Conservation (phyloP, 768 basidiomycete genomes). For the Kwoniella dendrophila region DNA sequence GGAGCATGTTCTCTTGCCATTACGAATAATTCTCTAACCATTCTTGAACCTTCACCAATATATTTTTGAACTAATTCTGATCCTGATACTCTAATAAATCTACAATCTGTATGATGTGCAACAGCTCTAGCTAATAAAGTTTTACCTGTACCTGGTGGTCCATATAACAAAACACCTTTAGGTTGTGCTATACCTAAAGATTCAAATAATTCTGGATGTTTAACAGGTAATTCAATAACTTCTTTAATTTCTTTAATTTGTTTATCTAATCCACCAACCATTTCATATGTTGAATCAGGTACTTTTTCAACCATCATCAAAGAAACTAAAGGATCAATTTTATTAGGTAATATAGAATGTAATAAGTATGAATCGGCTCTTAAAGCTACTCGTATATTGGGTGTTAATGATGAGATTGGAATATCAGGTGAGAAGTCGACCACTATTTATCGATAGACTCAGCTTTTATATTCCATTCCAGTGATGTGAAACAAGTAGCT, state of each 20-base stretch:
- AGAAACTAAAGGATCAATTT: slow-evolving; percentile 96
- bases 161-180: slow-evolving; percentile 92
- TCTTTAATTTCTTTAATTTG: slow-evolving; percentile 99
- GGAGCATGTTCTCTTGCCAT: slow-evolving; percentile 98
- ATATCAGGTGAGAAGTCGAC: slow-evolving; percentile 91
- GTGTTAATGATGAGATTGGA: slow-evolving; percentile 74
- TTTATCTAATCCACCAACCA: slow-evolving; percentile 98
- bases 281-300: slow-evolving; percentile 98
- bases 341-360: slow-evolving; percentile 94
- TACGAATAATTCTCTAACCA: slow-evolving; percentile 96
- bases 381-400: slow-evolving; percentile 88
- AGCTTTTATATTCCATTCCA: background rate
- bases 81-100: slow-evolving; percentile 93
- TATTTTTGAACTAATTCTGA: slow-evolving; percentile 97
- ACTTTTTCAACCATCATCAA: slow-evolving; percentile 99
- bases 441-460: slow-evolving; percentile 60
- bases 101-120: slow-evolving; percentile 96
- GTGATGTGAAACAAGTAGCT: background rate
- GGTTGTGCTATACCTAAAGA: slow-evolving; percentile 94
- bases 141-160: slow-evolving; percentile 95
- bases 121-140: slow-evolving; percentile 92
- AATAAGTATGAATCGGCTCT: slow-evolving; percentile 95
- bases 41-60: slow-evolving; percentile 92
- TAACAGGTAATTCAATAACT: slow-evolving; percentile 95
- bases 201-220: slow-evolving; percentile 96